A percentile compares a stretch with the other conserved stretches of the same genome.
phyloP scores from a whole-genome alignment of 768 basidiomycete genomes.

The Amanita inopinata region DNA sequence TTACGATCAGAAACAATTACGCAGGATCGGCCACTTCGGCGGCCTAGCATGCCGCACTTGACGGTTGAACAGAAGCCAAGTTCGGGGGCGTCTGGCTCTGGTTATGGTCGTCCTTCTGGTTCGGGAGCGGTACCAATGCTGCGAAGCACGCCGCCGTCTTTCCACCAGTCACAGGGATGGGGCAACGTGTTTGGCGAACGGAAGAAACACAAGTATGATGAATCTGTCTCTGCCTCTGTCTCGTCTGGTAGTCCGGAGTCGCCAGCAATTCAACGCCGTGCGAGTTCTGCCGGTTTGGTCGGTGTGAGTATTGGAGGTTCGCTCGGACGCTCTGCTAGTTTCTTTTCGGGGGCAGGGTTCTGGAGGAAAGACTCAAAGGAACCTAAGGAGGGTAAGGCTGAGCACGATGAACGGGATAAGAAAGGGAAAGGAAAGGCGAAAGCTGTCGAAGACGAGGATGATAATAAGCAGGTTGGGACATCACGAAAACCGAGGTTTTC shows the following conservation, averaged over 20 bases:
- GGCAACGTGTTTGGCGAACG: too few relatives aligned
- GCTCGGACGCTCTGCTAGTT: neutral
- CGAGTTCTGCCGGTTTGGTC: neutral
- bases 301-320: neutral
- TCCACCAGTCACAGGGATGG: too few relatives aligned
- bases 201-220: too few relatives aligned
- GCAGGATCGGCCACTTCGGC: slow-evolving; percentile 10
- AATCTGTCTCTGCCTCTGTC: too few relatives aligned
- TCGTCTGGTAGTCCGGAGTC: neutral
- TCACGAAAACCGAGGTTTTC: neutral
- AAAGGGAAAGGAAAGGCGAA: neutral
- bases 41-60: slow-evolving; percentile 17
- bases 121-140: neutral
- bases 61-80: slow-evolving; percentile 6
- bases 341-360: neutral
- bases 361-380: neutral
- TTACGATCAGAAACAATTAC: neutral
- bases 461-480: neutral
- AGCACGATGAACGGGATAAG: neutral
- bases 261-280: neutral
- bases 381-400: neutral
- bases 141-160: too few relatives aligned
- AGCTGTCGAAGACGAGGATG: neutral
- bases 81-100: neutral
- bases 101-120: neutral